Conservation (phyloP, 2,329 filamentous ascomycete species). For the Fusarium nisikadoi region DNA sequence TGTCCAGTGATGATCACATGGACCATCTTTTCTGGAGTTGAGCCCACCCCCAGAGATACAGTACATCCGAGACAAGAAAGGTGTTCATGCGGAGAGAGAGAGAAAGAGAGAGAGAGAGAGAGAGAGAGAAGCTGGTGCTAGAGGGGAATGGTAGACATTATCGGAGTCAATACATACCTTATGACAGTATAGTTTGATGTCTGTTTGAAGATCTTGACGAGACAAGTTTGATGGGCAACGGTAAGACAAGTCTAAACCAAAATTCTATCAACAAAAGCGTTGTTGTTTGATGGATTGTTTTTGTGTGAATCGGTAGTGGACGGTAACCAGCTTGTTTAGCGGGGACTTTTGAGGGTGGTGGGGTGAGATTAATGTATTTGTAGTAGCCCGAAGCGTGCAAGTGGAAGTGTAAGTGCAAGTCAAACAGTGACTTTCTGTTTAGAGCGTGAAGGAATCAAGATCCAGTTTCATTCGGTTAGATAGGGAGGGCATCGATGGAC, state of each 20-base stretch:
- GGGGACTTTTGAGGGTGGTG: conserved; percentile 36
- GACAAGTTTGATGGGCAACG: not conserved
- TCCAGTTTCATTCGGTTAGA: not conserved
- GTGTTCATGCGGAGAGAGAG: conserved; percentile 13
- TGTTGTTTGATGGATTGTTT: conserved; percentile 31
- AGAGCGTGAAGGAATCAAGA: conserved; percentile 1
- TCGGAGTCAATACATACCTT: conserved; percentile 20
- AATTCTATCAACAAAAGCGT: conserved; percentile 13
- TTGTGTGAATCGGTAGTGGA: conserved; percentile 38
- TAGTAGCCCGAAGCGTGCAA: conserved; percentile 21
- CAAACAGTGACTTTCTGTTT: conserved; percentile 22
- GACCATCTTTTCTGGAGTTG: conserved; percentile 32
- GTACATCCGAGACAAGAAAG: conserved; percentile 28
- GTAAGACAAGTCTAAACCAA: not conserved
- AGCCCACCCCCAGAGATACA: conserved; percentile 35
- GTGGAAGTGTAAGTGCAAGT: conserved; percentile 10
- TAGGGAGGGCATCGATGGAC: conserved; percentile 25
- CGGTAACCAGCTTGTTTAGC: conserved; percentile 37
- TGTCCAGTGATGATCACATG: conserved; percentile 40
- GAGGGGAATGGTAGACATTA: not conserved
- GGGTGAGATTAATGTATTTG: conserved; percentile 31
- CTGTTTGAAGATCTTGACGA: not conserved
- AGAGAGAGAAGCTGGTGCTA: not conserved
- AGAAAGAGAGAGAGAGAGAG: not conserved
- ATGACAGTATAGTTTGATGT: not conserved